Base-by-base conservation (phyloP, 768 basidiomycete species). In the Lyophyllum semitale region DNA sequence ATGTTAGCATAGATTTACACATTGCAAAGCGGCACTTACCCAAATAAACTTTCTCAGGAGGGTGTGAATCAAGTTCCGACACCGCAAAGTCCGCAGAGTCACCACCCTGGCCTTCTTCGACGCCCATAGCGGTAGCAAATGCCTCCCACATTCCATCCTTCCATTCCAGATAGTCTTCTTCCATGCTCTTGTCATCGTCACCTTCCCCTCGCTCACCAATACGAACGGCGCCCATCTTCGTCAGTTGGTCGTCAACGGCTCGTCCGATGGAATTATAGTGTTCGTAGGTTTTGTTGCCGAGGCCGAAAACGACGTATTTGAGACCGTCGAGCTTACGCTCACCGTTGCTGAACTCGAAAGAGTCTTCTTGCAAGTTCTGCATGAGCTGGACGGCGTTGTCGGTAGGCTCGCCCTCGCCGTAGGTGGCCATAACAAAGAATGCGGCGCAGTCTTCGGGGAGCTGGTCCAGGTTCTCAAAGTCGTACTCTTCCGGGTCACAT, bases 141-240 rank as follows among this genome's bases (percentile, higher is more conserved):
- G 86, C 85, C 17, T 89, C 87, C 91, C 95, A 98, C 95, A 98
- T 95, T 62, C 80, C 82, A 66, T 99, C 96, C 72, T 98, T 99
- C 96, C 96, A 99, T 64, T 93, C 95, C 12, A 99, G 84, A 70
- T 98, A 99, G 71, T 99, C 96, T 76, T 99, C 96, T 71, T 99
- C 96, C 95, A 99, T 98, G 68, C 91, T 94, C 79, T 97, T 97
- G 73, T 99, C 97, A 67, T 99, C 96, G 66, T 99, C 97, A 59
- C 96, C 96, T 72, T 98, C 95, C 9, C 96, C 96, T 35, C 89
- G 80, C 68, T 89, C 87, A 40, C 95, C 95, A 32, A 98, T 90
- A 49, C 93, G 85, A 51, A 77, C 69, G 20, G 84, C 97, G 26
- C 95, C 96, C 78, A 94, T 87, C 66, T 87, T 84, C 4, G 82